Base-by-base conservation (phyloP, 2,329 filamentous ascomycete species). In the Pseudofabraea citricarpa region DNA sequence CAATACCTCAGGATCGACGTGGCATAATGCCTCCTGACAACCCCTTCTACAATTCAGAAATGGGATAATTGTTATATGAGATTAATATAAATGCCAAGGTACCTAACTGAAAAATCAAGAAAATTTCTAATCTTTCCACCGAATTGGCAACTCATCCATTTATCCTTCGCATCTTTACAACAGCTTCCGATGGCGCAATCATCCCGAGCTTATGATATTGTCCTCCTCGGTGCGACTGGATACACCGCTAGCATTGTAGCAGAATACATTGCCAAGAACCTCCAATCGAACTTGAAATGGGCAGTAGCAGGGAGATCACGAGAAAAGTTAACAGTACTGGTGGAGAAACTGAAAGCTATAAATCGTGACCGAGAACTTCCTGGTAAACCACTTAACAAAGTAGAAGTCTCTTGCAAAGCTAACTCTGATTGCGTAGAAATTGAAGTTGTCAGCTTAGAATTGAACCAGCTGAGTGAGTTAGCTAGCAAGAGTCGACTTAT, bases 131-230 rank as follows among this genome's bases (percentile, higher is more conserved):
- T n/a, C n/a, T n/a, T n/a, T n/a, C n/a, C n/a, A n/a, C n/a, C n/a
- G n/a, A n/a, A n/a, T n/a, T n/a, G n/a, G n/a, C n/a, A n/a, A n/a
- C n/a, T n/a, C n/a, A n/a, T n/a, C n/a, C n/a, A n/a, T n/a, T n/a
- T n/a, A n/a, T n/a, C n/a, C n/a, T n/a, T n/a, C n/a, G n/a, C n/a
- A n/a, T n/a, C n/a, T n/a, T n/a, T n/a, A n/a, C n/a, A n/a, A n/a
- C n/a, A n/a, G n/a, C n/a, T n/a, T n/a, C n/a, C n/a, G n/a, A n/a
- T n/a, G n/a, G n/a, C n/a, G n/a, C n/a, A n/a, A n/a, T n/a, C n/a
- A n/a, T n/a, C n/a, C n/a, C n/a, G n/a, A n/a, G n/a, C n/a, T n/a
- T 84, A 83, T 56, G 81, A 85, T 53, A 62, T 83, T 38, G 65
- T 85, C 36, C 65, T 86, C 20, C 67, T 83, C 7, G 82, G 82